Evolutionary conservation across 2,329 filamentous ascomycete species (phyloP).

Genomic region (Pezicula carpinea): DNA sequence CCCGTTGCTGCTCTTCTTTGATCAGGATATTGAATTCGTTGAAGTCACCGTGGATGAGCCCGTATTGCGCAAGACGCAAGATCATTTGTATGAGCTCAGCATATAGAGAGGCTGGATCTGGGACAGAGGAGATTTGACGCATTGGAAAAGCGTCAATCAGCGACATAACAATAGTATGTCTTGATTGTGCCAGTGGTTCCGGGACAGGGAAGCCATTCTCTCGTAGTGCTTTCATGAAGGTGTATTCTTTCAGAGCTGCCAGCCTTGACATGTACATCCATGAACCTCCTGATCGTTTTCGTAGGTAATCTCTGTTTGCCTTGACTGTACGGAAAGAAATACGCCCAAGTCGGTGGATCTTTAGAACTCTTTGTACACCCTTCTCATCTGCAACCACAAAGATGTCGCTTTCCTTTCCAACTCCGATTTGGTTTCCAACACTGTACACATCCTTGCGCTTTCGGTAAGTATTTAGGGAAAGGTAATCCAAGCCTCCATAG

Average conservation of each 20-base stretch:
- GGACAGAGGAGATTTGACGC: conserved; percentile 79
- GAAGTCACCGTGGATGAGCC: conserved; percentile 95
- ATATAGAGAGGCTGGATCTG: conserved; percentile 81
- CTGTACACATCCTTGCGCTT: conserved; percentile 79
- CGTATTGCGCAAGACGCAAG: conserved; percentile 74
- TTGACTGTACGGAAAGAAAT: conserved; percentile 98
- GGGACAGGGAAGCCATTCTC: conserved; percentile 88
- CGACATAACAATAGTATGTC: conserved; percentile 95
- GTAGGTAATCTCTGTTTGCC: conserved; percentile 90
- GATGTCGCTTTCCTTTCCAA: conserved; percentile 97
- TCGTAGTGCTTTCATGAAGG: conserved; percentile 84
- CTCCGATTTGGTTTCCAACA: conserved; percentile 89
- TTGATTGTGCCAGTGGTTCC: conserved; percentile 79
- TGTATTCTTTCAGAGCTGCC: conserved; percentile 88
- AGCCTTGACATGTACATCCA: conserved; percentile 98
- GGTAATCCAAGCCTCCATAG: conserved; percentile 94
- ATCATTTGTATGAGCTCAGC: conserved; percentile 87
- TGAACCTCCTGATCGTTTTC: conserved; percentile 71
- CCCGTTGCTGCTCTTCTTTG: conserved; percentile 57
- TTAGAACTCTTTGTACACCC: conserved; percentile 77
- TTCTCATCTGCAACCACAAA: conserved; percentile 81
- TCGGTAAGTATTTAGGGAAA: conserved; percentile 88
- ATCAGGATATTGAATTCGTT: conserved; percentile 99
- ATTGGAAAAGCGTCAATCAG: conserved; percentile 89
- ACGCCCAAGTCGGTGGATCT: conserved; percentile 91